Conservation (phyloP, 331 rosid species). For the Acacia pycnantha region DNA sequence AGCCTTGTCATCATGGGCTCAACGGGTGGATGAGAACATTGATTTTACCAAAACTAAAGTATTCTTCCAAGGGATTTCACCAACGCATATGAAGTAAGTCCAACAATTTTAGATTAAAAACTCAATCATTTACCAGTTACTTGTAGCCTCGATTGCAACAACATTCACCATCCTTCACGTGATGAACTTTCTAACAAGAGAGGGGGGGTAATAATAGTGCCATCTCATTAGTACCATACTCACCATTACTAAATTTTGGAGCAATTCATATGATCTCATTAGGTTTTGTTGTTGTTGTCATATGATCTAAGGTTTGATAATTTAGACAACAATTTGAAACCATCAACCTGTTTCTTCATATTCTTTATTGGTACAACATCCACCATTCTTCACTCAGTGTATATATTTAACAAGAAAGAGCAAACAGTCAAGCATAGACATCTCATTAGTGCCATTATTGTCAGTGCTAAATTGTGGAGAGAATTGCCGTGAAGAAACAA, state of each 20-base stretch:
- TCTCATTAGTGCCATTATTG: not conserved
- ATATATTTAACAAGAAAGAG: not conserved
- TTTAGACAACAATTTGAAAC: not conserved
- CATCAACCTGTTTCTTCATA: not conserved
- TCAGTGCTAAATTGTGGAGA: not conserved
- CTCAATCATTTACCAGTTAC: not conserved
- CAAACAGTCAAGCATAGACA: not conserved
- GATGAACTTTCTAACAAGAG: not conserved
- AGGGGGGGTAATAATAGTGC: not conserved
- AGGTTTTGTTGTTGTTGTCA: too few relatives aligned
- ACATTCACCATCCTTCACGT: not conserved
- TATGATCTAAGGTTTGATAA: not conserved
- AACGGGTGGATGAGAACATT: conserved; percentile 25
- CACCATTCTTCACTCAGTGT: not conserved
- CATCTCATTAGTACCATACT: not conserved
- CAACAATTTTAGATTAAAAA: not conserved
- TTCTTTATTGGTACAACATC: not conserved
- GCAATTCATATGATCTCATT: not conserved
- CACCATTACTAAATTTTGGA: not conserved
- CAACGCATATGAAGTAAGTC: conserved; percentile 11
- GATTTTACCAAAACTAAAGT: conserved; percentile 14
- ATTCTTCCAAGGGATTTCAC: conserved; percentile 27
- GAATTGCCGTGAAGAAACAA: conserved; percentile 10
- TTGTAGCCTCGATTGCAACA: not conserved
- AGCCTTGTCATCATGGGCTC: conserved; percentile 25